Evolutionary conservation across 1,284 basidiomycete species (phyloP), one percentile per base, ranked within the genome.

Genomic region (Marasmius sp.): DNA sequence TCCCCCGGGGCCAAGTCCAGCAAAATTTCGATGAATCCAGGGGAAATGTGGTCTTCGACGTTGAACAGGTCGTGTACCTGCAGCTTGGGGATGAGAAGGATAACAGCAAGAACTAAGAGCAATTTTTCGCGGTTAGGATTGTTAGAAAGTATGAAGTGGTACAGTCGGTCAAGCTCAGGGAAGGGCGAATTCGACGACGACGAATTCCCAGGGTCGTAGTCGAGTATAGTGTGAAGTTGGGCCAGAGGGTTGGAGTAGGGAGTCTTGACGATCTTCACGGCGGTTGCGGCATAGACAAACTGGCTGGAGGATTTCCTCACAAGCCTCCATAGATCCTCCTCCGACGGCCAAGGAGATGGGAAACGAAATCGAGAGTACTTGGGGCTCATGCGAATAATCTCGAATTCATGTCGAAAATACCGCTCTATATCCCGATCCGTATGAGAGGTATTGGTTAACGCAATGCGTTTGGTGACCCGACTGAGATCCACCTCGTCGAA

Each of bases 281-380:
- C 68, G 4, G 70, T 69, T 1, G 67, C 60, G 1, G 70, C 69
- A 58, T 72, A 72, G 11, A 68, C 67, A 36, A 66, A 71, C 50
- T 71, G 68, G 1, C 70, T 69, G 6, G 63, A 62, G 8, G 70
- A 62, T 12, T 68, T 64, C 34, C 66, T 58, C 6, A 69, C 69
- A 14, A 71, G 65, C 12, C 52, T 45, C 33, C 67, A 60, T 10
- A 71, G 62, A 39, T 62, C 62, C 7, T 61, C 58, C 0, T 58
- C 22, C 1, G 64, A 56, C 0, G 70, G 71, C 70, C 70, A 72
- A 6, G n/a, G 18, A 39, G 10, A 8, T 14, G 33, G 39, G 10
- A 57, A 10, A 22, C 36, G 16, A 18, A 16, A 1, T 20, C 12
- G 14, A 7, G 16, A 5, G 8, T 10, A 20, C 14, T n/a, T 6